These are phyloP conservation scores for Ceratobasidium sp. DNA, from an alignment of 1,284 basidiomycete genomes.

Conservation along the genomic window DNA sequence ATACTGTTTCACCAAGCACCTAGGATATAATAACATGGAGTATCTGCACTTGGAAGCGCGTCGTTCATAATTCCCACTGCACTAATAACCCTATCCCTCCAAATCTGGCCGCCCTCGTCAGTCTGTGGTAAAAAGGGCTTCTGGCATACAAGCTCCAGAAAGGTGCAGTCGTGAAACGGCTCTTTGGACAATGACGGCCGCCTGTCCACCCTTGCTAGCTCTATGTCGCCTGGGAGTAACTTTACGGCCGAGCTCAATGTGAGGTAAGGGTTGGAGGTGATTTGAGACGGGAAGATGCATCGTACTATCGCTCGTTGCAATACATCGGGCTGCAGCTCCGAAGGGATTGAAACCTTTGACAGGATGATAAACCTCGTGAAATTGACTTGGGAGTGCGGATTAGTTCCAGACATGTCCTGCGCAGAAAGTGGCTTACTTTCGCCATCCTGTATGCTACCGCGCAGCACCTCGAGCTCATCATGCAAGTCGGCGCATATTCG, in stretches of 20 bases:
- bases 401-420: not conserved
- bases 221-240: conserved; percentile 7
- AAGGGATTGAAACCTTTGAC: conserved; percentile 26
- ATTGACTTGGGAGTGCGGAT: conserved; percentile 40
- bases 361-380: conserved; percentile 47
- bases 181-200: conserved; percentile 42
- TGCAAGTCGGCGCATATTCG: conserved; percentile 47
- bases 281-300: conserved; percentile 22
- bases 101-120: not conserved
- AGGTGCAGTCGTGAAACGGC: conserved; percentile 45
- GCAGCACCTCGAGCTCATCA: conserved; percentile 42
- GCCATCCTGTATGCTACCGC: conserved; percentile 47
- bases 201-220: conserved; percentile 40
- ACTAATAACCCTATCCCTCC: conserved; percentile 8
- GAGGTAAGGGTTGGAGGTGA: not conserved
- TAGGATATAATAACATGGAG: conserved; percentile 31
- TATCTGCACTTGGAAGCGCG: not conserved
- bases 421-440: conserved; percentile 41
- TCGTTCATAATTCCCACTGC: conserved; percentile 4
- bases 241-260: conserved; percentile 16
- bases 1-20: conserved; percentile 32
- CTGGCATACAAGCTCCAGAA: conserved; percentile 32
- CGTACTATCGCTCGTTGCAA: conserved; percentile 41
- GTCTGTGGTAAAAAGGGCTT: not conserved
- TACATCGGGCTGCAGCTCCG: not conserved